A percentile compares a stretch with the other conserved stretches of the same genome.
Conservation (phyloP, 192 early-diverging fungal species). For the Powellomyces hirtus region DNA sequence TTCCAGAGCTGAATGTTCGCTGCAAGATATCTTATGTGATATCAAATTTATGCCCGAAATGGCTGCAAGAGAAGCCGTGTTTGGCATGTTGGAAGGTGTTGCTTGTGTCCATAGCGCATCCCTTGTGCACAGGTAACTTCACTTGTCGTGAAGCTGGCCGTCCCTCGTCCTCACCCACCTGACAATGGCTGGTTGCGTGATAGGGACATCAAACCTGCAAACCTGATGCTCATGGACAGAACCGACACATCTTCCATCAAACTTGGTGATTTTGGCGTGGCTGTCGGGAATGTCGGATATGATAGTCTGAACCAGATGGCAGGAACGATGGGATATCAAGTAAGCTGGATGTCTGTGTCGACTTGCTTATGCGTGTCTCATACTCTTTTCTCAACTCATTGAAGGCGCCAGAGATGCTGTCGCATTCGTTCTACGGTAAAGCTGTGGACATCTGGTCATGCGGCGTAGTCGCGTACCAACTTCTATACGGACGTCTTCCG, state of each 20-base stretch:
- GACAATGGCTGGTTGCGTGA: too few species aligned
- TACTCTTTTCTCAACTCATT: neutral
- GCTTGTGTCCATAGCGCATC: conserved; percentile 25
- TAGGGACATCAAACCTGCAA: conserved; percentile 41
- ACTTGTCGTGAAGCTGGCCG: too few species aligned
- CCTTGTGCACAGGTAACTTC: conserved; percentile 32
- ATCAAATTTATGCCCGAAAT: conserved; percentile 22
- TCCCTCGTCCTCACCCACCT: too few species aligned
- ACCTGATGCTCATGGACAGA: conserved; percentile 33
- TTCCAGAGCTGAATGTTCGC: conserved; percentile 24
- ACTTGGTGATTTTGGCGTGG: conserved; percentile 37
- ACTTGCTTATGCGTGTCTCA: neutral
- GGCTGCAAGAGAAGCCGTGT: conserved; percentile 32
- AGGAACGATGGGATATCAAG: conserved; percentile 33
- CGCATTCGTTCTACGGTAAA: conserved; percentile 34
- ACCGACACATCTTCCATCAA: conserved; percentile 32
- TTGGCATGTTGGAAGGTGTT: conserved; percentile 33
- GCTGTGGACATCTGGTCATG: conserved; percentile 41
- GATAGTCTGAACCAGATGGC: conserved; percentile 28
- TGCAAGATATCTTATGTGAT: conserved; percentile 30
- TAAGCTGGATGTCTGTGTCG: neutral
- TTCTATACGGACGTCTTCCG: conserved; percentile 33
- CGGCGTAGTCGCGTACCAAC: conserved; percentile 36
- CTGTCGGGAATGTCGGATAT: conserved; percentile 39
- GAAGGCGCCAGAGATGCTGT: conserved; percentile 44